Evolutionary conservation across 345 rosid genomes (phyloP).

Genomic region (Rubroshorea leprosula): DNA sequence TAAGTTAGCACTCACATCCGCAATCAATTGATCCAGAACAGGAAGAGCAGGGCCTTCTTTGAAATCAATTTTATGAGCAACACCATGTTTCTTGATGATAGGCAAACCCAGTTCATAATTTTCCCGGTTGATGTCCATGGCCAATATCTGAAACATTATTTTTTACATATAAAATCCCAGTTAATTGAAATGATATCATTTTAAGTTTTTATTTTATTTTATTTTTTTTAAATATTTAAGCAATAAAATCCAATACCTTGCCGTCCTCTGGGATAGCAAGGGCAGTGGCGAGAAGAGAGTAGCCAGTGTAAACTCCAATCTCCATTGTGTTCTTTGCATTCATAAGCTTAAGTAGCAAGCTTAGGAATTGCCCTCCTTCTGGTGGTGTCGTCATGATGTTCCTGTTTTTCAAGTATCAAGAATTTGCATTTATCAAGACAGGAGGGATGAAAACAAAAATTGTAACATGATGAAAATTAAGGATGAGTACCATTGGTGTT

Average conservation of each 20-base stretch:
- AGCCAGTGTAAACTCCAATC: too few relatives aligned
- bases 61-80: background rate
- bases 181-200: background rate
- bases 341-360: slow-evolving; percentile 74
- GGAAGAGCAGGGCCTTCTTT: too few relatives aligned
- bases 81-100: slow-evolving; percentile 36
- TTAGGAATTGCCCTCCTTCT: slow-evolving; percentile 86
- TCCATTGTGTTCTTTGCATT: too few relatives aligned
- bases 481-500: slow-evolving; percentile 65
- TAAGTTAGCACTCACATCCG: too few relatives aligned
- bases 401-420: slow-evolving; percentile 32
- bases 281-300: slow-evolving; percentile 91
- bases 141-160: slow-evolving; percentile 52
- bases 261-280: slow-evolving; percentile 92
- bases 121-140: slow-evolving; percentile 83
- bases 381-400: slow-evolving; percentile 91
- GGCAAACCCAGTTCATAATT: slow-evolving; percentile 84
- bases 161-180: background rate
- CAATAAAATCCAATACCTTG: slow-evolving; percentile 33
- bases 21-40: too few relatives aligned
- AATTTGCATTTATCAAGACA: background rate
- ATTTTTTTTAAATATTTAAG: too few relatives aligned
- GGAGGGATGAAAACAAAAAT: too few relatives aligned
- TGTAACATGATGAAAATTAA: slow-evolving; percentile 1
- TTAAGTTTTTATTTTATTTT: background rate